phyloP scores from a whole-genome alignment of 2,329 filamentous ascomycete genomes.

The Neonectria sp. region DNA sequence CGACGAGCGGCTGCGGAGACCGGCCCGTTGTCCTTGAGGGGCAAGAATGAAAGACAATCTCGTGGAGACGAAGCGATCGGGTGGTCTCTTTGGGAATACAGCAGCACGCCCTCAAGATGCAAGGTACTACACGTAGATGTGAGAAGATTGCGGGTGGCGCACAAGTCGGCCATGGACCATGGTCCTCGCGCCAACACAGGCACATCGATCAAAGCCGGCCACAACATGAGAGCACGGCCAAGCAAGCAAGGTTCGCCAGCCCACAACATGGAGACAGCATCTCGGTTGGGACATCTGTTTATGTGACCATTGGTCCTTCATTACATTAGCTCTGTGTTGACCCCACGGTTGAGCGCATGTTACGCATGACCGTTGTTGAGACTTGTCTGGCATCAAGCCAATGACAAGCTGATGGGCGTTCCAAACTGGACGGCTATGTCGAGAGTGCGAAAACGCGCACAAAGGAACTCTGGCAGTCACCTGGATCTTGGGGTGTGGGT shows the following conservation, averaged over 20 bases:
- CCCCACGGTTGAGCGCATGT: constrained; percentile 67
- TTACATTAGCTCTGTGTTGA: constrained; percentile 61
- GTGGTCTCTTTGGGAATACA: constrained; percentile 14
- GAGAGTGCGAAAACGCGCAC: constrained; percentile 30
- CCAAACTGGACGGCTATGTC: constrained; percentile 34
- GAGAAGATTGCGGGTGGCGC: constrained; percentile 29
- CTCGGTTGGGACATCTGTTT: constrained; percentile 58
- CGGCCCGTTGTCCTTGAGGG: background rate
- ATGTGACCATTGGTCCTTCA: constrained; percentile 59
- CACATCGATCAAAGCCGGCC: constrained; percentile 34
- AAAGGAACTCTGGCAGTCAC: constrained; percentile 31
- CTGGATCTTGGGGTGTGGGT: constrained; percentile 37
- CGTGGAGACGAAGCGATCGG: constrained; percentile 19
- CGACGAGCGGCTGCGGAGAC: background rate
- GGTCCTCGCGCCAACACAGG: constrained; percentile 19
- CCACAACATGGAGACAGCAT: constrained; percentile 43
- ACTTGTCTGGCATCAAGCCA: constrained; percentile 56
- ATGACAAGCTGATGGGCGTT: constrained; percentile 49
- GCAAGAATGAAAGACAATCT: constrained; percentile 12
- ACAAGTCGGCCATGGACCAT: constrained; percentile 32
- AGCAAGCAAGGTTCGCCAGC: constrained; percentile 31
- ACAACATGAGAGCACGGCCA: constrained; percentile 35
- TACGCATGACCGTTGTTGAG: constrained; percentile 68
- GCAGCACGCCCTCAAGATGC: constrained; percentile 19
- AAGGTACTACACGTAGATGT: constrained; percentile 11